phyloP scores from a whole-genome alignment of 306 rosid species.

The peach (Prunus persica) region Prunus_persica_NCBIv2 NC_034009.1:28616501-28617000 shows the following conservation, averaged over 20 bases:
- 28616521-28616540: constrained; percentile 71
- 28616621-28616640: neutral
- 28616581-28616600: neutral
- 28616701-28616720: neutral
- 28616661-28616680: too few relatives aligned
- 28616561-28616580: neutral
- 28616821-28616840: constrained; percentile 40
- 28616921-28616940: constrained; percentile 35
- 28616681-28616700: too few relatives aligned
- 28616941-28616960: neutral
- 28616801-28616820: constrained; percentile 83
- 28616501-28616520: constrained; percentile 63
- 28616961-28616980: neutral
- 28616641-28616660: neutral
- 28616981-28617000: neutral
- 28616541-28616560: constrained; percentile 57
- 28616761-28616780: neutral
- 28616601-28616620: neutral
- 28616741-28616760: neutral
- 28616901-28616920: constrained; percentile 42
- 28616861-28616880: neutral
- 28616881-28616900: constrained; percentile 2
- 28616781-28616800: constrained; percentile 78
- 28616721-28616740: neutral
- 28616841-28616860: neutral